These are phyloP conservation scores for Kuraishia piskuri DNA, from an alignment of 805 yeast species.

Conservation along the genomic window DNA sequence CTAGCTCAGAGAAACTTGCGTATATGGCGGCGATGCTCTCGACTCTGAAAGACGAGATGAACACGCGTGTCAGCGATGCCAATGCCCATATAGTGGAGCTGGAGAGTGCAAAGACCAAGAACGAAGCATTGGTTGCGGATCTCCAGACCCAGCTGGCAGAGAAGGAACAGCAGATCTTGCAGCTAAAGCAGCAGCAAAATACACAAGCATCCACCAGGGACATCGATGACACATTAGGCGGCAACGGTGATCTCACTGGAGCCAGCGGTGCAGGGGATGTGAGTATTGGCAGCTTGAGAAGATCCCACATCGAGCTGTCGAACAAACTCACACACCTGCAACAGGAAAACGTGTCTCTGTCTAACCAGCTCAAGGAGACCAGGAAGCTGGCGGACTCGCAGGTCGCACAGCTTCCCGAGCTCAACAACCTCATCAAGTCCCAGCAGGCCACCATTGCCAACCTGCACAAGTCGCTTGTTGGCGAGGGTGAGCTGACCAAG, in stretches of 20 bases:
- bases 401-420: conserved; percentile 38
- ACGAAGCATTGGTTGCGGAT: conserved; percentile 4
- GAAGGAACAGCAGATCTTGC: conserved; percentile 3
- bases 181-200: not conserved
- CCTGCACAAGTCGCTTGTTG: conserved; percentile 31
- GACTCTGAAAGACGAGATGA: conserved; percentile 32
- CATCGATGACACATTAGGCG: not conserved
- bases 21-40: conserved; percentile 17
- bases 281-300: not conserved
- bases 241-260: not conserved
- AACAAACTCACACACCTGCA: conserved; percentile 26
- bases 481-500: conserved; percentile 33
- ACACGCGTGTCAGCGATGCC: conserved; percentile 47
- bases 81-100: conserved; percentile 41
- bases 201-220: not conserved
- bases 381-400: conserved; percentile 47
- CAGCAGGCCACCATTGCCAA: conserved; percentile 39
- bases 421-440: conserved; percentile 45
- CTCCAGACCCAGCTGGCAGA: conserved; percentile 2
- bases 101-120: conserved; percentile 27
- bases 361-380: conserved; percentile 29
- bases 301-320: conserved; percentile 13
- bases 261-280: not conserved
- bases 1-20: conserved; percentile 8
- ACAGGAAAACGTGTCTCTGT: conserved; percentile 30